These are phyloP conservation scores for Thelephora aurantiotincta DNA, from an alignment of 768 basidiomycete species.

Conservation along the genomic window DNA sequence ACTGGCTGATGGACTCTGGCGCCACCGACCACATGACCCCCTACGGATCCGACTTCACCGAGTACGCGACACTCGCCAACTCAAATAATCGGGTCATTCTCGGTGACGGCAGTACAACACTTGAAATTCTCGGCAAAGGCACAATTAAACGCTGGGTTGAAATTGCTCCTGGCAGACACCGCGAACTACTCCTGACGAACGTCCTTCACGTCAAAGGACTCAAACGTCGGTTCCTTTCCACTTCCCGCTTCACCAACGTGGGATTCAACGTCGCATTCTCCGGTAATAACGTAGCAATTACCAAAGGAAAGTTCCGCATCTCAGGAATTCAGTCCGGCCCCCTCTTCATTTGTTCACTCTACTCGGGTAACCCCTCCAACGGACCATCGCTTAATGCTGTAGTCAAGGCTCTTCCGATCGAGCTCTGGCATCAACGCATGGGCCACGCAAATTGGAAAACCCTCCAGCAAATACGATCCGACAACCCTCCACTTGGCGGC, in stretches of 20 bases:
- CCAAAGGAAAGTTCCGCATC: not conserved
- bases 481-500: not conserved
- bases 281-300: not conserved
- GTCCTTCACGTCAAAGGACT: not conserved
- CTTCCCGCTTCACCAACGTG: not conserved
- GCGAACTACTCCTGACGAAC: not conserved
- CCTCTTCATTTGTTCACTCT: too few species aligned
- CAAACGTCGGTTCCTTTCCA: not conserved
- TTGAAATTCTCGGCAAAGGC: not conserved
- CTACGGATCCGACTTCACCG: constrained; percentile 17
- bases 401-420: not conserved
- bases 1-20: constrained; percentile 18
- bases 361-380: too few species aligned
- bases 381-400: not conserved
- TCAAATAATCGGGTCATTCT: not conserved
- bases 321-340: too few species aligned
- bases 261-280: not conserved
- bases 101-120: not conserved
- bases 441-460: constrained; percentile 3
- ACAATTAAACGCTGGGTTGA: not conserved
- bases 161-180: not conserved
- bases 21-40: constrained; percentile 23
- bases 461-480: not conserved
- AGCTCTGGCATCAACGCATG: not conserved
- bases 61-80: constrained; percentile 8